Base-by-base conservation (phyloP, 1,284 basidiomycete genomes). In the Coniferiporia sulphurascens region DNA sequence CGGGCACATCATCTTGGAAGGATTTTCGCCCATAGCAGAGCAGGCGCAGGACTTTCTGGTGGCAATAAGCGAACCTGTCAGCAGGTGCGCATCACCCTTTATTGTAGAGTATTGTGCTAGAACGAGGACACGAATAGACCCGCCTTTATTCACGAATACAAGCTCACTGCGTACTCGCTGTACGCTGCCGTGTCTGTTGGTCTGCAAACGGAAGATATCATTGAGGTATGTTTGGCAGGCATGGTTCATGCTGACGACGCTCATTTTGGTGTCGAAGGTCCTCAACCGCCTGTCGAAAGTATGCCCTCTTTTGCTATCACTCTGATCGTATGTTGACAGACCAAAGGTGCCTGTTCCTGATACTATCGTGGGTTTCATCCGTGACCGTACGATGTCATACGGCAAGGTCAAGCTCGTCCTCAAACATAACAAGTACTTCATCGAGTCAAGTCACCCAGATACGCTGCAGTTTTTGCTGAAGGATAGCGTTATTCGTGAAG, bases 101-200 rank as follows among this genome's bases (percentile, higher is more conserved):
- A 44, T 58, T 66, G 70, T 73, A 72, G 65, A 66, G n/a, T 71
- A 68, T 63, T 56, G 43, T 52, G 68, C 67, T 66, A 70, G 63
- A 69, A 64, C 48, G 56, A 56, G 66, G 58, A 58, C 17, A 66
- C 62, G 43, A 61, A n/a, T 70, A 95, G 94, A 77, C 97, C 97
- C 46, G 88, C 92, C 36, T 93, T 97, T 74, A 96, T 99, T 64
- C 97, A 99, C 76, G 97, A 99, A 79, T 99, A 98, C 82, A 95
- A 97, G 75, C 86, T 99, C 69, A 98, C 96, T 53, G 90, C 95
- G 50, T 97, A 98, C 73, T 98, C 95, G 22, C 81, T 99, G 32
- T 98, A 99, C 74, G 97, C 97, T 56, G 97, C 97, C 58, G 96
- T 99, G 63, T 98, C 95, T 13, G 97, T 99, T 60, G 97, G 97